Base-by-base conservation (phyloP, 495 filamentous ascomycete species). In the Neurospora cerealis region DNA sequence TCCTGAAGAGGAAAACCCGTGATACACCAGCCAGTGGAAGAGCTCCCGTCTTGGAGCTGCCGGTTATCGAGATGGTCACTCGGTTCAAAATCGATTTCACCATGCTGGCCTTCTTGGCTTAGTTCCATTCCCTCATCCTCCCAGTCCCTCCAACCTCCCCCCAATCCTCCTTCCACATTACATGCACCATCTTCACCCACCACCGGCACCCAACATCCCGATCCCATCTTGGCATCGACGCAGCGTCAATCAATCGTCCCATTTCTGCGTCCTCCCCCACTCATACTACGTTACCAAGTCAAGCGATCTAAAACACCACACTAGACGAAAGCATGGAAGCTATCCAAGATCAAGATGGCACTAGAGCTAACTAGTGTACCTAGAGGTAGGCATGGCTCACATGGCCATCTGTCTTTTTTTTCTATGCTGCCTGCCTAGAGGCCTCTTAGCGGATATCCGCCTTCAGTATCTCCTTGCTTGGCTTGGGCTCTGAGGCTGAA, bases 91-190 rank as follows among this genome's bases (percentile, higher is more conserved):
- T 46, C 42, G 21, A 42, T 72, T 60, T 38, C 34, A 37, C 42
- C 46, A 24, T 38, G 42, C 44, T 36, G 36, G 17, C 42, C 71
- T 37, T 72, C 71, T 72, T 72, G 71, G 34, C 71, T 36, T 62
- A 8, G 0, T 19, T 17, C 40, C 39, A 38, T 1, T n/a, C 5
- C 24, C 24, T 32, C 24, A 21, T 5, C 44, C 44, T 21, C 24
- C 11, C 48, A 60, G 48, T 60, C 48, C 28, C 13, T 2, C 28
- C 41, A 46, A 9, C 5, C 13, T 46, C 70, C 28, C 38, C 71
- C 44, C 71, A 46, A 36, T 54, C 71, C n/a, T 72, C 46, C 34
- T n/a, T 71, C 44, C 32, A 36, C 73, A 39, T 70, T 71, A 74
- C n/a, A 11, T 39, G 9, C 9, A 36, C 44, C 15, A 40, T 37